Evolutionary conservation across 208 protist genomes (phyloP).

Genomic region (Kentomonas sorsogonicus): DNA sequence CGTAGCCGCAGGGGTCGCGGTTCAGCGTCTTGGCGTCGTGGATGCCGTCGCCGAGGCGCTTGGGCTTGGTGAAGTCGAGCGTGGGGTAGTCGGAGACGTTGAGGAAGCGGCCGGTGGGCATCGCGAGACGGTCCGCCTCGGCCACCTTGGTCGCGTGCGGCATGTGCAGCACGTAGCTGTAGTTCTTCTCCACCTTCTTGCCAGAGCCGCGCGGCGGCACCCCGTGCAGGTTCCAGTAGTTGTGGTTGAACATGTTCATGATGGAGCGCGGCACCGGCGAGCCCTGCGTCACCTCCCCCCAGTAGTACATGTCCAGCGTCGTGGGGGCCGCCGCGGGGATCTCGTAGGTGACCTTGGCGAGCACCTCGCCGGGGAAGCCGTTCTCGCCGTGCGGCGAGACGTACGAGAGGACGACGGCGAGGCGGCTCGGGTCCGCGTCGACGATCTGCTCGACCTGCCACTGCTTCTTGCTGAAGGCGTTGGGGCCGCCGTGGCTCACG

Average conservation of each 20-base stretch:
- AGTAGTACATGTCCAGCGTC: slow-evolving; percentile 23
- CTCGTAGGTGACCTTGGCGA: slow-evolving; percentile 24
- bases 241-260: slow-evolving; percentile 60
- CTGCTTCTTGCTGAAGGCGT: background rate
- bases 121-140: slow-evolving; percentile 26
- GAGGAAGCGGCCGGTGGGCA: slow-evolving; percentile 31
- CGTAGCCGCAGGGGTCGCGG: slow-evolving; percentile 49
- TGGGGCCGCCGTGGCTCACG: background rate
- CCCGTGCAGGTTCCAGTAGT: slow-evolving; percentile 66
- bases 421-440: background rate
- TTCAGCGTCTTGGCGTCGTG: slow-evolving; percentile 20
- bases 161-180: slow-evolving; percentile 46
- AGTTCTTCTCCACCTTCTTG: too few species aligned
- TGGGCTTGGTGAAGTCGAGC: slow-evolving; percentile 39
- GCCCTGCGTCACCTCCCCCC: slow-evolving; percentile 22
- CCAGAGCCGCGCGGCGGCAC: too few species aligned
- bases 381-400: slow-evolving; percentile 35
- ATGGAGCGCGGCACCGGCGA: slow-evolving; percentile 29
- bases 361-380: background rate
- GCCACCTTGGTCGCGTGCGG: slow-evolving; percentile 24
- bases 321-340: slow-evolving; percentile 18
- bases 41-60: slow-evolving; percentile 31
- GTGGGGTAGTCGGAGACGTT: slow-evolving; percentile 18
- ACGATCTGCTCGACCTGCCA: background rate
- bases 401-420: background rate